phyloP scores from a whole-genome alignment of 176 grass and related monocot genomes.

The Oryza punctata region DNA sequence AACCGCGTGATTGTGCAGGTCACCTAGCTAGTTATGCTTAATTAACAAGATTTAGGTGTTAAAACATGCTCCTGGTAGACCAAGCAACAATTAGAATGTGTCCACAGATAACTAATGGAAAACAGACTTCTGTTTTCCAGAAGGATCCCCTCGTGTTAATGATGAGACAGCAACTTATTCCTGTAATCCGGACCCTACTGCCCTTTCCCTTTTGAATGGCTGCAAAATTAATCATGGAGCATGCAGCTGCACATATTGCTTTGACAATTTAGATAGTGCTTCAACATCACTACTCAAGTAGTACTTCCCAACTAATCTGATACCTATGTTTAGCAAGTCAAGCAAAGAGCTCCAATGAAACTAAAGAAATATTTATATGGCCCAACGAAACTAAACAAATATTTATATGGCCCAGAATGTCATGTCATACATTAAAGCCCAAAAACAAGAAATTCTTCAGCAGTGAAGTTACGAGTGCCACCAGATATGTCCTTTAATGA shows the following conservation, averaged over 20 bases:
- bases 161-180: slow-evolving; percentile 32
- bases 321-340: neutral
- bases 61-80: neutral
- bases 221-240: neutral
- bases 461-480: too few relatives aligned
- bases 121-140: neutral
- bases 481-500: neutral
- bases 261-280: neutral
- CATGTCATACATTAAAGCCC: neutral
- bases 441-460: neutral
- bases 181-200: neutral
- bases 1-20: too few relatives aligned
- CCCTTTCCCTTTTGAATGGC: slow-evolving; percentile 23
- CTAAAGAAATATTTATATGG: neutral
- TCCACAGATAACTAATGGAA: neutral
- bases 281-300: neutral
- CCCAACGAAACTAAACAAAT: neutral
- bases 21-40: too few relatives aligned
- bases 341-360: neutral
- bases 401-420: neutral
- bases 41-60: neutral
- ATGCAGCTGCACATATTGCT: neutral
- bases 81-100: neutral
- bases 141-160: slow-evolving; percentile 20
- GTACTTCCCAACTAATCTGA: neutral